Evolutionary conservation across 192 early-diverging fungal species (phyloP), one percentile per base, ranked within the genome.

Genomic region (Linnemannia schmuckeri): DNA sequence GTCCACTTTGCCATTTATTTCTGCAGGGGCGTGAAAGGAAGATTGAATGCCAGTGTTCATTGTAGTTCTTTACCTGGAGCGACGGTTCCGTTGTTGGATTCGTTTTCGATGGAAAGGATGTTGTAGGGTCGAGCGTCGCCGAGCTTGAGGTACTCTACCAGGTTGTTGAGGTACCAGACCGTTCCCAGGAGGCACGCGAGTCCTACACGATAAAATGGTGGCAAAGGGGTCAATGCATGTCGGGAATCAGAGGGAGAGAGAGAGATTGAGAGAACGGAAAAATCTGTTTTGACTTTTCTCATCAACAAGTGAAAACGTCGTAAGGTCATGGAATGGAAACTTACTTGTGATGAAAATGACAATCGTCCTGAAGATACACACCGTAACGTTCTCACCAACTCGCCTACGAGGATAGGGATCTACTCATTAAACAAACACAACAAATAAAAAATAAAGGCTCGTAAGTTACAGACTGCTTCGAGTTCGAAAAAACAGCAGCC

Each of bases 91-190:
- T 66, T 33, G 7, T 4, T 27, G 6, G 33, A 4, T 27, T n/a
- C 22, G 6, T 46, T 30, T 47, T 81, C 75, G 27, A 75, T 75
- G 41, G 72, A 54, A 15, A 86, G 75, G 4, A 76, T 42, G 42
- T 71, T 80, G 37, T 80, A 74, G 8, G 78, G 78, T 20, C 83
- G 74, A 3, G 44, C 66, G 9, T 46, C n/a, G 42, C 83, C 79
- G 6, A 41, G 42, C 10, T 0, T 4, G 4, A 33, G 18, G 57
- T 86, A 86, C 35, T 3, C 6, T 8, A 30, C 22, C 83, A 69
- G 72, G n/a, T 71, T 40, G 30, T 71, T 38, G 10, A 86, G 57
- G 75, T 86, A 86, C 71, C 71, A 86, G 47, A 86, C 66, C 1
- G 75, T 74, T 27, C 78, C 83, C n/a, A 80, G 0, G 42, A 86